phyloP scores from a whole-genome alignment of 805 yeast species.

The Wickerhamomyces kurtzmanii region DNA sequence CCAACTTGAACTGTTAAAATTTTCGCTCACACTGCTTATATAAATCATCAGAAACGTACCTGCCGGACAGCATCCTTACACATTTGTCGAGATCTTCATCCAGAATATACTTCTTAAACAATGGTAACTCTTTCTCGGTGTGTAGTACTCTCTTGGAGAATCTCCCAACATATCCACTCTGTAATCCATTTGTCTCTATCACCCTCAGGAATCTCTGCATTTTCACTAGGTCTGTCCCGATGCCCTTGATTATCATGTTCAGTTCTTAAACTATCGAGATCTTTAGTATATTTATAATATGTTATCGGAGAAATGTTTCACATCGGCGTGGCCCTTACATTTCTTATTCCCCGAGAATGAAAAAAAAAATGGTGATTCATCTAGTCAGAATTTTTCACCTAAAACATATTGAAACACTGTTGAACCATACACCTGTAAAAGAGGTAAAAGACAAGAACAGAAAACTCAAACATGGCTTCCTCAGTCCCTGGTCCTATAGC shows the following conservation, averaged over 20 bases:
- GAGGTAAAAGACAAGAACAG: no score
- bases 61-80: conserved; percentile 34
- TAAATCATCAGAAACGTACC: conserved; percentile 4
- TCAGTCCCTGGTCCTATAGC: conserved; percentile 76
- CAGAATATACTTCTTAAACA: conserved; percentile 14
- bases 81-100: conserved; percentile 15
- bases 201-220: conserved; percentile 35
- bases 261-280: no score
- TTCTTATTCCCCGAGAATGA: no score
- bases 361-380: no score
- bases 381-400: no score
- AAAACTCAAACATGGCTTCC: conserved; percentile 80
- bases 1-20: conserved; percentile 35
- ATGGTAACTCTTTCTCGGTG: conserved; percentile 27
- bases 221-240: conserved; percentile 50
- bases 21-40: not conserved
- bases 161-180: conserved; percentile 20
- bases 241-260: conserved; percentile 24
- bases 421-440: no score
- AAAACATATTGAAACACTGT: no score
- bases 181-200: conserved; percentile 22
- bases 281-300: no score
- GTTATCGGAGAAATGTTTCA: not conserved
- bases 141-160: conserved; percentile 43
- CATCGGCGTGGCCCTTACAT: no score